phyloP scores from a whole-genome alignment of 768 basidiomycete species.

The Boletus sensibilis region DNA sequence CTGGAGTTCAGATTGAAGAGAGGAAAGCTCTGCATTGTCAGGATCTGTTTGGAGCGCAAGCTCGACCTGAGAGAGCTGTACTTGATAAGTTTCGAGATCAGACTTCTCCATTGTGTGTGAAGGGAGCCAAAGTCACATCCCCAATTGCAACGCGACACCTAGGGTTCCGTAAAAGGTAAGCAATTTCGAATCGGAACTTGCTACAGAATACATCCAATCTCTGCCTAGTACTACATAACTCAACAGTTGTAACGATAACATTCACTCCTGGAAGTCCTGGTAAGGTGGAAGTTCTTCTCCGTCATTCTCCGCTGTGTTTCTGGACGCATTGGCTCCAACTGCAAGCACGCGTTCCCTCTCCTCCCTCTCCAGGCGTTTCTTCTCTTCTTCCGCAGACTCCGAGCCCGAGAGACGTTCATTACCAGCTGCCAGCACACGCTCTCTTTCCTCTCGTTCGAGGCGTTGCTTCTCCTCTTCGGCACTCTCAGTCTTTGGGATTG shows the following conservation, averaged over 20 bases:
- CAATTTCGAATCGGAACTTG: neutral
- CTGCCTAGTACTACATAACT: too few relatives aligned
- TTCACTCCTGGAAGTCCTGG: slow-evolving; percentile 35
- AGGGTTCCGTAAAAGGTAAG: slow-evolving; percentile 24
- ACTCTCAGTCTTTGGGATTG: slow-evolving; percentile 40
- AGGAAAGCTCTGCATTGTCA: slow-evolving; percentile 66
- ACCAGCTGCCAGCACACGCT: slow-evolving; percentile 38
- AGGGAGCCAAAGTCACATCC: neutral
- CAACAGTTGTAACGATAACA: neutral
- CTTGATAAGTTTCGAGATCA: slow-evolving; percentile 88
- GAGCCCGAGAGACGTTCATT: slow-evolving; percentile 12
- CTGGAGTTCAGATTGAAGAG: slow-evolving; percentile 72
- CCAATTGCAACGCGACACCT: neutral
- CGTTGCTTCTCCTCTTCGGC: slow-evolving; percentile 69
- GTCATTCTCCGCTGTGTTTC: slow-evolving; percentile 31
- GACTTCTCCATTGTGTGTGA: slow-evolving; percentile 46
- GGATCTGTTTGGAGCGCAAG: slow-evolving; percentile 74
- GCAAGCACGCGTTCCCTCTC: slow-evolving; percentile 56
- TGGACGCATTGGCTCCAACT: slow-evolving; percentile 7
- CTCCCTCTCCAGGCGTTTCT: slow-evolving; percentile 61
- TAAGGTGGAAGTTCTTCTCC: slow-evolving; percentile 45
- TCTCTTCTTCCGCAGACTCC: slow-evolving; percentile 64
- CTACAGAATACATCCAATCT: neutral
- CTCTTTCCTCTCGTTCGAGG: slow-evolving; percentile 53
- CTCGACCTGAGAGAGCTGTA: slow-evolving; percentile 87